phyloP scores from a whole-genome alignment of 306 rosid species.

The Casuarina equisetifolia region DNA sequence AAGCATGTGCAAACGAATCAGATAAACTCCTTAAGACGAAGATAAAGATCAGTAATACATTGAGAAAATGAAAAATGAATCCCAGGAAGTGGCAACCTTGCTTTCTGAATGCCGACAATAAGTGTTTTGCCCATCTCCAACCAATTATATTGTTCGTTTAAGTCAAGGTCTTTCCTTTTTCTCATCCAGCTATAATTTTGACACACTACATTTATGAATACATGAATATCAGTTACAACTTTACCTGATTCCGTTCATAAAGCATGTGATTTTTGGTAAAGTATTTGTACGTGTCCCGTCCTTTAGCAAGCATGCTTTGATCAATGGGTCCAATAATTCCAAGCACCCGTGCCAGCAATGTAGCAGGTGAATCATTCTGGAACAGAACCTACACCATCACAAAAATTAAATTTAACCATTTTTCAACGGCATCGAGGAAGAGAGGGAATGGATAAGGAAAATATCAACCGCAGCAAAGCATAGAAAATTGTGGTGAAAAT shows the following conservation, averaged over 20 bases:
- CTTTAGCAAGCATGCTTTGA: slow-evolving; percentile 91
- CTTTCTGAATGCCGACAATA: background rate
- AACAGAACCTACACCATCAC: slow-evolving; percentile 71
- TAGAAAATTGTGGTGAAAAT: background rate
- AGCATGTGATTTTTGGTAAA: slow-evolving; percentile 98
- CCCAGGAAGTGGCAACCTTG: background rate
- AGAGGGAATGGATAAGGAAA: slow-evolving; percentile 6
- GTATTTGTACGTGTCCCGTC: slow-evolving; percentile 85
- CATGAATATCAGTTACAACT: slow-evolving; percentile 20
- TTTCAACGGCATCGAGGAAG: slow-evolving; percentile 15
- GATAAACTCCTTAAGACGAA: background rate
- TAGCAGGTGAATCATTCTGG: slow-evolving; percentile 97
- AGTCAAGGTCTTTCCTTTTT: background rate
- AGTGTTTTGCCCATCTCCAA: background rate
- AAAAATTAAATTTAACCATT: slow-evolving; percentile 19
- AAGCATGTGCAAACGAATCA: background rate
- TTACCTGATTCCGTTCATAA: slow-evolving; percentile 94
- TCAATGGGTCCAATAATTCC: slow-evolving; percentile 85
- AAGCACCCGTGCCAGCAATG: slow-evolving; percentile 87
- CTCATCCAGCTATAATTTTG: background rate
- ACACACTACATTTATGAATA: background rate
- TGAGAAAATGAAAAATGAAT: background rate
- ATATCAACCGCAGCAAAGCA: background rate
- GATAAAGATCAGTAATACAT: background rate
- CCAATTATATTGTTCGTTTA: background rate